Evolutionary conservation across 306 rosid genomes (phyloP), one percentile per base, ranked within the genome.

Genomic region (Quercus gilva): DNA sequence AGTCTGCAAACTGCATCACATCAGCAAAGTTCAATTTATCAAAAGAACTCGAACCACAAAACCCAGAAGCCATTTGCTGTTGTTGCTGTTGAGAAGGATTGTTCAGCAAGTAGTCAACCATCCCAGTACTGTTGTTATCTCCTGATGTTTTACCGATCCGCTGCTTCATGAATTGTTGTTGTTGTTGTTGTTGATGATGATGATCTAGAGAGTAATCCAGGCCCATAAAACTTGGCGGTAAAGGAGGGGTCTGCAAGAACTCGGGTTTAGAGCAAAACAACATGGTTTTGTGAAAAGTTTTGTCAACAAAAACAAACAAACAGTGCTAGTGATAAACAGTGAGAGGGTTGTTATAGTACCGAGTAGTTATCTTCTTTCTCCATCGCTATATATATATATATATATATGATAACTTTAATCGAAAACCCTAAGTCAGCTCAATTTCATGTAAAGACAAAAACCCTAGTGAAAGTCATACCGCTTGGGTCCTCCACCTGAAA

Each of bases 1-100:
- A 94, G 85, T 94, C 98, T 6, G 98, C 94, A 52, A 94, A 94
- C 86, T 94, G 96, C 98, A 94, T 92, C 81, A 92, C 97, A 51
- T 94, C 98, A 3, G 94, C 94, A 41, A 94, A 92, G 79, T 91
- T 92, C 64, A 92, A 74, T 37, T 91, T 93, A 56, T 93, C 98
- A 23, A 86, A 86, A 57, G 90, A 85, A 74, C 68, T 68, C 12
- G 83, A 31, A 43, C 81, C 84, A 51, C 85, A 83, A 81, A 87
- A 85, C 21, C 89, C 84, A 26, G 85, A 63, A 11, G 79, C 56
- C 10, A 31, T 55, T 57, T 78, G 90, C 5, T 33, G 75, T 11
- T 76, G 79, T 15, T 78, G 88, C 1, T 33, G 89, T 4, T 70
- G 88, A 0, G 59, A 85, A 20, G 67, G 80, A 18, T 82, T 87